Base-by-base conservation (phyloP, 306 rosid species). In the Vicia villosa region DNA sequence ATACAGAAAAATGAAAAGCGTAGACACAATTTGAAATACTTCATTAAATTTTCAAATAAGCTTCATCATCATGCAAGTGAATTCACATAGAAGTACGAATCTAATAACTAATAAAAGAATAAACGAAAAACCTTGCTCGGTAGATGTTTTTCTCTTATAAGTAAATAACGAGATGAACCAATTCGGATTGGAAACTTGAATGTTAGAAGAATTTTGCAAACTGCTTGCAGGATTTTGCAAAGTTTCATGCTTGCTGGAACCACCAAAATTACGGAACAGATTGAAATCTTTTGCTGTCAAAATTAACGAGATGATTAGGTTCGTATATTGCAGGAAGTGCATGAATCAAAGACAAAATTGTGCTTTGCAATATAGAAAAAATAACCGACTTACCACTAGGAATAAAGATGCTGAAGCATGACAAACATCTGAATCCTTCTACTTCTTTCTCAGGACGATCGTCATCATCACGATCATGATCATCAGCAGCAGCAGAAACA, bases 381-480 rank as follows among this genome's bases (percentile, higher is more conserved):
- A 56, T 12, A 68, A 26, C 1, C 37, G 22, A 58, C 68, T 77
- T 60, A 73, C 84, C 76, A 45, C 69, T 58, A 64, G 84, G 87
- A 59, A 80, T 69, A 66, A 80, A 80, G 56, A 77, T 42, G 64
- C 82, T 83, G 78, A 83, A 66, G 73, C 87, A 77, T 55, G 82
- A 52, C 46, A 83, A 77, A 73, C 84, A 83, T 66, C 84, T 65
- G 73, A 83, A 83, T 17, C 66, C 73, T 45, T 83, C 87, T 32
- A 76, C 70, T 37, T 80, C 80, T 55, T 54, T 68, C 19, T 69
- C 73, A 37, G 68, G 69, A 38, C 28, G 38, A 65, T 60, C 17
- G 46, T 54, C 5, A 63, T 41, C 55, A 12, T 54, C 60, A 22
- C 1, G 10, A 54, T 5, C 60, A 12, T 5, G 34, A 12, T 10